Base-by-base conservation (phyloP, 2,329 filamentous ascomycete species). In the Xylaria sp. region DNA sequence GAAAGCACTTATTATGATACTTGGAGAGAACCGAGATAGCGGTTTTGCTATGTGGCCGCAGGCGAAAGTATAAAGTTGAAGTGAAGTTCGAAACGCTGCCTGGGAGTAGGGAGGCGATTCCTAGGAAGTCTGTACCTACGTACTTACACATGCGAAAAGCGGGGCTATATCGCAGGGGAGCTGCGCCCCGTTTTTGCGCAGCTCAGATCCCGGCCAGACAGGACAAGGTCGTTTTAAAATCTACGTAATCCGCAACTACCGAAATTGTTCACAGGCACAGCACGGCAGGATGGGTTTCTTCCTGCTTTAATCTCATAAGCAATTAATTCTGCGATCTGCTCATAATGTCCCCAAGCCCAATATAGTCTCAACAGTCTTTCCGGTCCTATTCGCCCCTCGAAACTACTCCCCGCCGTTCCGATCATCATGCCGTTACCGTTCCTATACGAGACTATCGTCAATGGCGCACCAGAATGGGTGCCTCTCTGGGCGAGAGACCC, bases 391-490 rank as follows among this genome's bases (percentile, higher is more conserved):
- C 40, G 7, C 14, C 19, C 45, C 53, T 35, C 42, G 2, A 47
- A 19, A 40, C 6, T 12, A 37, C 47, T 50, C 23, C 38, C 50
- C 55, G 12, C 23, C 6, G 5, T 55, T 28, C 40, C 15, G 21
- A 61, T 56, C 46, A 57, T 59, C 55, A 64, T 60, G 40, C 59
- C 61, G 77, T 69, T 87, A 64, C 81, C 82, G 17, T 82, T 86
- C 67, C 57, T 86, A 61, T 77, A 80, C 69, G 76, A 79, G 65
- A 65, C 81, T 50, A 69, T 82, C 66, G 71, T 78, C 64, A 74
- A 85, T 62, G 85, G 85, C 63, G 74, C 79, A 19, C 85, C 85
- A 17, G 69, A 72, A 62, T 83, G 80, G 78, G 71, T 85, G 53
- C 80, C 79, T 45, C 73, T 78, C 43, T 76, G 71, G 69, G 70